Percentiles rank a stretch among this genome's conserved stretches.
These are phyloP conservation scores for Alternaria burnsii DNA, from an alignment of 2,329 filamentous ascomycete species.

Conservation along the genomic window DNA sequence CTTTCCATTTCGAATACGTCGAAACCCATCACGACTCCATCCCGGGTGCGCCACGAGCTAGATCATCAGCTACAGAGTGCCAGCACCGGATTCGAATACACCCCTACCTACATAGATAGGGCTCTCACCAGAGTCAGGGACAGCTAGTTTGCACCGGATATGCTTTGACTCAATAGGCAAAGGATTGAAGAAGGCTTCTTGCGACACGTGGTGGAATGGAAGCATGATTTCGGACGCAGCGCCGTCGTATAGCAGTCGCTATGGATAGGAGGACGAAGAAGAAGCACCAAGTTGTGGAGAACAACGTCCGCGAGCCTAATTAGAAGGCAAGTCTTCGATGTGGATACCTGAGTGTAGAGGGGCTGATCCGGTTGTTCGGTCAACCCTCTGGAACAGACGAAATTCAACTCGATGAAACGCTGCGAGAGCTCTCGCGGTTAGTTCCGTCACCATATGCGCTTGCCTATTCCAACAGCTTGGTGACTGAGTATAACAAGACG, in stretches of 20 bases:
- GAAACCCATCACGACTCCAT: not conserved
- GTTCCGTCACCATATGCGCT: not conserved
- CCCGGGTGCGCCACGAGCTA: not conserved
- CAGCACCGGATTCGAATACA: not conserved
- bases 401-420: not conserved
- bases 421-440: not conserved
- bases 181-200: not conserved
- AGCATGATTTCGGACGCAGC: not conserved
- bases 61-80: not conserved
- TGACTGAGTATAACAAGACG: not conserved
- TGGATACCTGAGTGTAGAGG: not conserved
- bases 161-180: not conserved
- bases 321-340: not conserved
- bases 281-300: not conserved
- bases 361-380: not conserved
- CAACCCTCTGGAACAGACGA: fast-evolving
- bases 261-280: not conserved
- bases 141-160: not conserved
- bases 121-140: not conserved
- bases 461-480: not conserved
- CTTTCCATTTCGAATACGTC: not conserved
- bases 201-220: not conserved
- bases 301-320: not conserved
- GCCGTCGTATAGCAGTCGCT: not conserved
- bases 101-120: not conserved